Evolutionary conservation across 768 basidiomycete species (phyloP).

Genomic region (Multifurca ochricompacta): DNA sequence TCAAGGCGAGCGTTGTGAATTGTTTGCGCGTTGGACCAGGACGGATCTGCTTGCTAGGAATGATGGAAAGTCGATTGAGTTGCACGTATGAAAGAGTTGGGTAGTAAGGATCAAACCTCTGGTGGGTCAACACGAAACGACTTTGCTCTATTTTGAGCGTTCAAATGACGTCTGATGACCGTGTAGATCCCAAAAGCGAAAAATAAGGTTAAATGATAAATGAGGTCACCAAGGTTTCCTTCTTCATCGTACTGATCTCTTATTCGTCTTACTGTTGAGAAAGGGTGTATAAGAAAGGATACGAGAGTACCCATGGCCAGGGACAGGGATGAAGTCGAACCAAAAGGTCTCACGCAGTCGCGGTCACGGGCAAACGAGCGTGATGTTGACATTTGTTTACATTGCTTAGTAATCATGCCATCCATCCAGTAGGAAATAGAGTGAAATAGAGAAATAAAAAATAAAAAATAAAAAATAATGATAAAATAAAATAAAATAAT

Average conservation of each 20-base stretch:
- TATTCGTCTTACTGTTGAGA: constrained; percentile 43
- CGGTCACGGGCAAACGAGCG: too few relatives aligned
- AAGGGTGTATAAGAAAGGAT: constrained; percentile 41
- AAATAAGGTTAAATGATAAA: constrained; percentile 62
- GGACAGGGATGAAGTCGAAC: constrained; percentile 5
- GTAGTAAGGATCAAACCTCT: constrained; percentile 37
- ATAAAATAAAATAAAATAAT: too few relatives aligned
- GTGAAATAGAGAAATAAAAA: too few relatives aligned
- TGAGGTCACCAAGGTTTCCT: constrained; percentile 39
- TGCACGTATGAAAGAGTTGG: constrained; percentile 2
- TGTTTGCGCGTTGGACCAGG: constrained; percentile 46
- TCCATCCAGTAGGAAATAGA: neutral
- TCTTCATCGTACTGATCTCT: constrained; percentile 31
- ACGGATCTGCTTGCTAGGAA: constrained; percentile 23
- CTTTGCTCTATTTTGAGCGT: constrained; percentile 64
- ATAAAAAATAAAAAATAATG: too few relatives aligned
- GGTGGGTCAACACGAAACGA: constrained; percentile 55
- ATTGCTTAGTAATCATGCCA: constrained; percentile 3
- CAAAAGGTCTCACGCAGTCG: constrained; percentile 8
- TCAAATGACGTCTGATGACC: constrained; percentile 66
- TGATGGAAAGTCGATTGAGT: neutral
- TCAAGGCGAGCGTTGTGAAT: constrained; percentile 54
- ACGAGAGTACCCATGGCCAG: constrained; percentile 25
- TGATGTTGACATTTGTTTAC: constrained; percentile 20
- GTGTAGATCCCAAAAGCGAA: constrained; percentile 75